Conservation (phyloP, 345 rosid genomes). For the Anacardium occidentale region DNA sequence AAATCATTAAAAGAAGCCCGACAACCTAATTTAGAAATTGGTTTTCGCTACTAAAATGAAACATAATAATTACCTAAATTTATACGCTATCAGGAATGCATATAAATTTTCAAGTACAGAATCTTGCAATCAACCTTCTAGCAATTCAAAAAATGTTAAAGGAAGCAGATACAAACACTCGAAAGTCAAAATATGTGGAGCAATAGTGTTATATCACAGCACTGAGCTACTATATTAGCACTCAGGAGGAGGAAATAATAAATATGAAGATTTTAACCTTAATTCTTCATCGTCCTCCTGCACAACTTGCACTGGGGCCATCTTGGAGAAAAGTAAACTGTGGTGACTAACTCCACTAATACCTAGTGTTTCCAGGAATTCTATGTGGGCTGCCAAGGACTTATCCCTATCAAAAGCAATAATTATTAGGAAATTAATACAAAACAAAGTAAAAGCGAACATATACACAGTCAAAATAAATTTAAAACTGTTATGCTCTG, state of each 20-base stretch:
- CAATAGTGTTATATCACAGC: not conserved
- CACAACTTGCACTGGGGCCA: constrained; percentile 60
- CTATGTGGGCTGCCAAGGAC: constrained; percentile 53
- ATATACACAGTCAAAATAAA: not conserved
- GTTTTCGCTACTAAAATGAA: not conserved
- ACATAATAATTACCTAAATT: not conserved
- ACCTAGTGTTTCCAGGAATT: constrained; percentile 72
- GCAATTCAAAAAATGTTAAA: not conserved
- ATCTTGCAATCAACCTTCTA: not conserved
- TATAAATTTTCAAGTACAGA: not conserved
- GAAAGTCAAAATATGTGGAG: not conserved
- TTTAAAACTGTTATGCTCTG: not conserved
- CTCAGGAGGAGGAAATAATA: not conserved
- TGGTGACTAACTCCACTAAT: constrained; percentile 98
- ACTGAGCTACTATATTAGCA: not conserved
- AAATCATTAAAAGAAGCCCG: not conserved
- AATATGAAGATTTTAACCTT: constrained; percentile 40
- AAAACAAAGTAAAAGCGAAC: not conserved
- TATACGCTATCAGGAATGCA: too few relatives aligned
- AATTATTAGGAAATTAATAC: not conserved
- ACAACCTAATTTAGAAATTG: not conserved
- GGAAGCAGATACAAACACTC: not conserved
- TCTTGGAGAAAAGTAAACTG: constrained; percentile 87
- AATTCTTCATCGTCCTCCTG: constrained; percentile 57
- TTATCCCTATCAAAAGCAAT: constrained; percentile 51